phyloP scores from a whole-genome alignment of 768 basidiomycete species.

The Polyporus arcularius region DNA sequence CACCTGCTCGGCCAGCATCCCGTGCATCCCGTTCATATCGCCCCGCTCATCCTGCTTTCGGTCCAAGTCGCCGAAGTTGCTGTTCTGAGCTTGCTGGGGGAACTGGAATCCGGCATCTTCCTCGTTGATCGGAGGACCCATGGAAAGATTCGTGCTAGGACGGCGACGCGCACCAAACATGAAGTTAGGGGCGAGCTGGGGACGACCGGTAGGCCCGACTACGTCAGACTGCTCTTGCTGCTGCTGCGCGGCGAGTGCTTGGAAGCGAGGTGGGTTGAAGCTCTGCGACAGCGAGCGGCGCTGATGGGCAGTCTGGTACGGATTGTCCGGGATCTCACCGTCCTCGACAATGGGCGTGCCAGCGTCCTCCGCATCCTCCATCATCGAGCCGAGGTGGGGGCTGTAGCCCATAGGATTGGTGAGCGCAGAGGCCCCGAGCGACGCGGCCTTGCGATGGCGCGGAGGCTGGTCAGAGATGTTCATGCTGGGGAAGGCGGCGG shows the following conservation, averaged over 20 bases:
- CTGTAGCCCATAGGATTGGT: conserved; percentile 71
- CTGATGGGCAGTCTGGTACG: conserved; percentile 59
- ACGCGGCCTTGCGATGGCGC: conserved; percentile 82
- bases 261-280: conserved; percentile 89
- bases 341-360: conserved; percentile 59
- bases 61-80: conserved; percentile 30
- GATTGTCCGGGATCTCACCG: conserved; percentile 71
- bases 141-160: conserved; percentile 46
- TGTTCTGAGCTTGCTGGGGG: conserved; percentile 57
- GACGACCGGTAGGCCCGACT: conserved; percentile 75
- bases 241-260: conserved; percentile 73
- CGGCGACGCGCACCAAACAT: conserved; percentile 76
- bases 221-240: conserved; percentile 53
- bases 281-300: conserved; percentile 78
- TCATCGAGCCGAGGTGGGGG: conserved; percentile 81
- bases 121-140: conserved; percentile 74
- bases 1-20: conserved; percentile 96
- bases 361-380: conserved; percentile 75
- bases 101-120: conserved; percentile 84
- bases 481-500: conserved; percentile 50
- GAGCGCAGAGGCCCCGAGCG: conserved; percentile 62
- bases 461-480: conserved; percentile 46
- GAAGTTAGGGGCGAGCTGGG: conserved; percentile 89
- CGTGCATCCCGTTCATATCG: conserved; percentile 83
- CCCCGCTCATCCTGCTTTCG: conserved; percentile 65